phyloP scores from a whole-genome alignment of 139 green algal genomes.

The Chlamydomonas sp. region DNA sequence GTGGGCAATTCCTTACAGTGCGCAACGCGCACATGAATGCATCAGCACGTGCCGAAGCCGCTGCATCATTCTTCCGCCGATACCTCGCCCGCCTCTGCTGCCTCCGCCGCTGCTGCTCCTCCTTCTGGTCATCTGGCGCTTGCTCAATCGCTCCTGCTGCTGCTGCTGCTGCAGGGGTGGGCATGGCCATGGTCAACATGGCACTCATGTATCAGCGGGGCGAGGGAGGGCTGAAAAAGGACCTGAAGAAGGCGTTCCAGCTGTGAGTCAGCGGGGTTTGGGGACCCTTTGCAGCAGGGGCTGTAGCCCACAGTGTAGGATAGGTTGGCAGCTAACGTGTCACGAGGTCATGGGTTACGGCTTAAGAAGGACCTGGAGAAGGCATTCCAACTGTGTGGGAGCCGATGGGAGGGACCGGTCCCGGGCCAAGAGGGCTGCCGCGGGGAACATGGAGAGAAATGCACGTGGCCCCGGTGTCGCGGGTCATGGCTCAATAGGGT shows the following conservation, averaged over 20 bases:
- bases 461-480: no score
- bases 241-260: neutral
- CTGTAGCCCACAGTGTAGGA: neutral
- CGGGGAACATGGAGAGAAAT: no score
- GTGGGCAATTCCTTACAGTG: no score
- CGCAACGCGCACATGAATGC: no score
- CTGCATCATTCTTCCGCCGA: no score
- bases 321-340: neutral
- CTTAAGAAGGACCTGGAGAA: no score
- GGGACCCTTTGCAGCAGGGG: neutral
- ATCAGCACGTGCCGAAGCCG: no score
- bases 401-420: no score
- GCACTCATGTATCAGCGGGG: neutral
- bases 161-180: neutral
- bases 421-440: no score
- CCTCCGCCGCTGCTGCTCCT: neutral
- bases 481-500: no score
- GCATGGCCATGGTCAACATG: conserved; percentile 9
- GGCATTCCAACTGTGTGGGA: no score
- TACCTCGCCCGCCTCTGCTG: neutral
- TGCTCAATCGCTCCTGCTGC: neutral
- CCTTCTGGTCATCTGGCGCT: neutral
- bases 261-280: neutral
- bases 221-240: neutral
- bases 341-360: no score